phyloP scores from a whole-genome alignment of 371 early-diverging fungal genomes.

The Nosema muscidifuracis region DNA sequence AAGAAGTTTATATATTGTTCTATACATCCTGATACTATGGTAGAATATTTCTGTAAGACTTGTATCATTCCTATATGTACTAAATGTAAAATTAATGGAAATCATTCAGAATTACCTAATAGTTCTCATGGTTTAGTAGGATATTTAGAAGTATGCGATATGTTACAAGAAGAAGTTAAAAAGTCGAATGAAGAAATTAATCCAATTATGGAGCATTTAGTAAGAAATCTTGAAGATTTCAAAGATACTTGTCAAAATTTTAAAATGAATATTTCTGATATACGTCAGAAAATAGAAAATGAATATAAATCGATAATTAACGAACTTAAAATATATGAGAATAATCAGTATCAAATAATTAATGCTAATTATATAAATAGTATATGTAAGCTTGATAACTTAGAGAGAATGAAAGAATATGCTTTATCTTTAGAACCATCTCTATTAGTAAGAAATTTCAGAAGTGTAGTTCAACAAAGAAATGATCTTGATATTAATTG shows the following conservation, averaged over 20 bases:
- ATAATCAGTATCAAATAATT: constrained; percentile 51
- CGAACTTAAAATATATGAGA: constrained; percentile 52
- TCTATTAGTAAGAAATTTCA: constrained; percentile 55
- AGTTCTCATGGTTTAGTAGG: constrained; percentile 47
- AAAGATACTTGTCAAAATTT: constrained; percentile 5
- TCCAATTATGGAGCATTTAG: constrained; percentile 46
- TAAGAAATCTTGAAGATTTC: constrained; percentile 10
- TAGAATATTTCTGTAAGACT: constrained; percentile 61
- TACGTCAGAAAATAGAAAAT: constrained; percentile 44
- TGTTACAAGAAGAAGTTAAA: constrained; percentile 19
- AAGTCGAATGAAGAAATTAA: neutral
- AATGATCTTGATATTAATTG: neutral
- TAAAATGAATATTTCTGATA: constrained; percentile 39
- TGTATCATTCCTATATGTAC: constrained; percentile 61
- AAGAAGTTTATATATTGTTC: constrained; percentile 61
- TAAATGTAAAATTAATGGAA: constrained; percentile 59
- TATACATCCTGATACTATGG: constrained; percentile 46
- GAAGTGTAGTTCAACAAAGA: constrained; percentile 40
- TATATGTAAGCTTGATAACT: constrained; percentile 12
- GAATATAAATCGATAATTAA: constrained; percentile 51
- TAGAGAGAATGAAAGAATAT: constrained; percentile 42
- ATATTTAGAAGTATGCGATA: constrained; percentile 62
- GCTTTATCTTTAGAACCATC: constrained; percentile 54
- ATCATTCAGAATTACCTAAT: constrained; percentile 49
- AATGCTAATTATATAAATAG: constrained; percentile 58